phyloP scores from a whole-genome alignment of 1,284 basidiomycete species.

The Ceratorhiza oryzae-sativae region DNA sequence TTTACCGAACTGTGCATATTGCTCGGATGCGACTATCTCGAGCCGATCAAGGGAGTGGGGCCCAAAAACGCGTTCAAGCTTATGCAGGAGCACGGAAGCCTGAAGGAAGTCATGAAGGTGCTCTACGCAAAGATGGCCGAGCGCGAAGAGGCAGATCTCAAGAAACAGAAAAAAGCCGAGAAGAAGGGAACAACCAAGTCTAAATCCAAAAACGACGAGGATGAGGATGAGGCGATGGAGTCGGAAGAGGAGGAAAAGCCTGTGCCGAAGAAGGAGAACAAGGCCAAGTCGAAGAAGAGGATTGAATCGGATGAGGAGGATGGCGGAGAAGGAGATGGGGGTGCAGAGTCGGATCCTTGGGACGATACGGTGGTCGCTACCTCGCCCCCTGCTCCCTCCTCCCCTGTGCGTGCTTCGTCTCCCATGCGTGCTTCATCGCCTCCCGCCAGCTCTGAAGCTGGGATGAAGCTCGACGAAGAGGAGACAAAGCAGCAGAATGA shows the following conservation, averaged over 20 bases:
- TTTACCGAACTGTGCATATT: constrained; percentile 98
- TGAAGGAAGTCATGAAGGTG: constrained; percentile 84
- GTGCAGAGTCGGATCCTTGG: constrained; percentile 22
- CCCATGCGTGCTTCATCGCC: constrained; percentile 18
- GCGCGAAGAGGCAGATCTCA: constrained; percentile 48
- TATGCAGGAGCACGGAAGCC: constrained; percentile 82
- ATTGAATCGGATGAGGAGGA: constrained; percentile 39
- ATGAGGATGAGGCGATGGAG: constrained; percentile 36
- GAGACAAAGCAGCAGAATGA: constrained; percentile 59
- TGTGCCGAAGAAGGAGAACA: constrained; percentile 41
- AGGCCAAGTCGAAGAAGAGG: constrained; percentile 30
- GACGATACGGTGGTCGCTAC: constrained; percentile 15
- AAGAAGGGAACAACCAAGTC: constrained; percentile 43
- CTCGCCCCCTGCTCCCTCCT: neutral
- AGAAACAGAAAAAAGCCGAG: constrained; percentile 47
- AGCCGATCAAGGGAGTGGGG: constrained; percentile 94
- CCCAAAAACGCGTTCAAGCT: constrained; percentile 96
- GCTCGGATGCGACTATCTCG: constrained; percentile 97
- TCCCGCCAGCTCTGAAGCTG: constrained; percentile 20
- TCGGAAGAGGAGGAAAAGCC: constrained; percentile 40
- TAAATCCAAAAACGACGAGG: constrained; percentile 45
- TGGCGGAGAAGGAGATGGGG: neutral
- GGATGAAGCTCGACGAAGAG: constrained; percentile 32
- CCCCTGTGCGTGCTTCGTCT: constrained; percentile 16
- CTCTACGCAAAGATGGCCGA: constrained; percentile 75